A percentile compares a stretch with the other conserved stretches of the same genome.
Conservation (phyloP, 2,329 filamentous ascomycete species). For the Phoma herbarum region DNA sequence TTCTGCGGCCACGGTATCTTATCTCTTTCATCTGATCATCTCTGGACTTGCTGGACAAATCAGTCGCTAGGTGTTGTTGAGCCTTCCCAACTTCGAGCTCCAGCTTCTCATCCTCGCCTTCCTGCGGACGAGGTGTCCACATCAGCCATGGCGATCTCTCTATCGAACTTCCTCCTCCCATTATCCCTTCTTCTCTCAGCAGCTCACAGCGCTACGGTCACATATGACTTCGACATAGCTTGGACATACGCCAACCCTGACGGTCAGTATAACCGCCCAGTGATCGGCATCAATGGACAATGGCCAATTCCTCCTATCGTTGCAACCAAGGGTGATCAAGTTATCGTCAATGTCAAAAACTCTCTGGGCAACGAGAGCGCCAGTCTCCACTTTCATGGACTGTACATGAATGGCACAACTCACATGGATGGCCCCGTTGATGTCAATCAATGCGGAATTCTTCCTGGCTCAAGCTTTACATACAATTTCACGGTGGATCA, state of each 20-base stretch:
- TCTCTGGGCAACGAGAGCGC: constrained; percentile 70
- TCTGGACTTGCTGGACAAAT: constrained; percentile 4
- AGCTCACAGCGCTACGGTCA: constrained; percentile 49
- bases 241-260: constrained; percentile 66
- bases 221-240: constrained; percentile 62
- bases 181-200: constrained; percentile 38
- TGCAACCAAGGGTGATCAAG: constrained; percentile 75
- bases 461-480: constrained; percentile 68
- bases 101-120: neutral
- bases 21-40: constrained; percentile 41
- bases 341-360: constrained; percentile 75
- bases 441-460: constrained; percentile 66
- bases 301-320: constrained; percentile 79
- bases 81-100: neutral
- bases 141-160: constrained; percentile 54
- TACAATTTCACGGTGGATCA: constrained; percentile 64
- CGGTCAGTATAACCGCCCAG: constrained; percentile 58
- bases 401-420: constrained; percentile 79
- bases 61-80: constrained; percentile 6
- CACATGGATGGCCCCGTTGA: constrained; percentile 77
- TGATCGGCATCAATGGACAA: constrained; percentile 76
- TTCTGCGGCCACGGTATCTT: constrained; percentile 29
- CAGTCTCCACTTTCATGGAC: constrained; percentile 78
- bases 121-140: neutral
- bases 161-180: constrained; percentile 55